Percentiles rank a stretch among this genome's conserved stretches.
These are phyloP conservation scores for Aspergillus spinulosporus DNA, from an alignment of 2,329 filamentous ascomycete species.

Conservation along the genomic window DNA sequence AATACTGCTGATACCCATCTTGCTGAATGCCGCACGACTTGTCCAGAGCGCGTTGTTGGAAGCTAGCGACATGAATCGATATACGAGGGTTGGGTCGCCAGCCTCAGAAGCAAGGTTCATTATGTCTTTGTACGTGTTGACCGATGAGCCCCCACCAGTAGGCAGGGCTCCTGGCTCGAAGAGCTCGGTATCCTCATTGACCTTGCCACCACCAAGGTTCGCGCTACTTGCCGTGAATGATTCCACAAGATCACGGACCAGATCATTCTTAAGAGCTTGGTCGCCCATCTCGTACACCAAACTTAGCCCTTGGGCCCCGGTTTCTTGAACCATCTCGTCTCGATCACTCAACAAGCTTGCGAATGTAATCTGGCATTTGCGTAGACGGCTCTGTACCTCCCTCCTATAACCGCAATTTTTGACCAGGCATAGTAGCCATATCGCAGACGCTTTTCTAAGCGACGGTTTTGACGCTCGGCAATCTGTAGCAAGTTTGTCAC, in stretches of 20 bases:
- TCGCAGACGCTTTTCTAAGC: conserved; percentile 85
- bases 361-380: conserved; percentile 82
- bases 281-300: conserved; percentile 93
- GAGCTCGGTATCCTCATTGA: conserved; percentile 86
- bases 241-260: conserved; percentile 83
- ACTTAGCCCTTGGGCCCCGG: conserved; percentile 85
- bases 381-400: conserved; percentile 71
- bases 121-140: conserved; percentile 97
- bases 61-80: conserved; percentile 97
- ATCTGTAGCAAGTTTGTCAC: conserved; percentile 73
- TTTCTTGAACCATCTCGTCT: conserved; percentile 94
- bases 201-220: conserved; percentile 69
- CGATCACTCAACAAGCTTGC: conserved; percentile 82
- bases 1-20: conserved; percentile 89
- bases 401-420: conserved; percentile 80
- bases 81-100: conserved; percentile 92
- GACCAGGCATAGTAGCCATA: conserved; percentile 90
- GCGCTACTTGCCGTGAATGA: conserved; percentile 72
- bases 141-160: conserved; percentile 81
- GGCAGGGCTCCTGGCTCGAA: conserved; percentile 90
- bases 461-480: conserved; percentile 85
- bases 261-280: conserved; percentile 71
- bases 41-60: conserved; percentile 97
- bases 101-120: conserved; percentile 94
- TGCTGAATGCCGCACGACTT: conserved; percentile 91